Percentiles rank a stretch among this genome's conserved stretches.
Evolutionary conservation across 140 eudicot species (phyloP).

Genomic region (Erigeron philadelphicus): DNA sequence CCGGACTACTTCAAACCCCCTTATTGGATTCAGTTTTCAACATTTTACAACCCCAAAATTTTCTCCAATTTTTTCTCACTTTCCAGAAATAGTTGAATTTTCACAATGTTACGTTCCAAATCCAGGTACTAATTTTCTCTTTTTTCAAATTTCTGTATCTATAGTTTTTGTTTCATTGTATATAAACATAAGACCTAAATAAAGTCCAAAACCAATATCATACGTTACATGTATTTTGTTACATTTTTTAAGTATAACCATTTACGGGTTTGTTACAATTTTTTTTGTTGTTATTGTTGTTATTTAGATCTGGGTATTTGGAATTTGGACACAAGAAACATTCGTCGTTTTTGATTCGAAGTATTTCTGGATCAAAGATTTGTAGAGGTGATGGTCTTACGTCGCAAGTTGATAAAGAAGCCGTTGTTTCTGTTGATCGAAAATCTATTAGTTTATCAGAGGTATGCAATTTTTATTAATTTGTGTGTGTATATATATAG

Average conservation of each 20-base stretch:
- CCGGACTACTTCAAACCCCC: constrained; percentile 46
- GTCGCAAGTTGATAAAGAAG: constrained; percentile 47
- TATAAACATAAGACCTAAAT: neutral
- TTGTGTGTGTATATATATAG: no score
- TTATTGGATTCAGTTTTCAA: neutral
- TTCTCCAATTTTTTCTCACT: constrained; percentile 30
- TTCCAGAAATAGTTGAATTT: constrained; percentile 41
- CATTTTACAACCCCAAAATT: constrained; percentile 18
- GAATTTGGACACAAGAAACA: constrained; percentile 48
- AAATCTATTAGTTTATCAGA: constrained; percentile 34
- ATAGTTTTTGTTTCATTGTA: neutral
- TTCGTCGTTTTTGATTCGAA: constrained; percentile 37
- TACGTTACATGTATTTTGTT: constrained; percentile 5
- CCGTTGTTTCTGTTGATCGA: constrained; percentile 45
- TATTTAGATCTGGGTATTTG: constrained; percentile 52
- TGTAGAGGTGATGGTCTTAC: constrained; percentile 64
- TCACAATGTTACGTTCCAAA: constrained; percentile 40
- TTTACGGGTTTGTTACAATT: neutral
- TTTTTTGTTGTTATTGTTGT: constrained; percentile 6
- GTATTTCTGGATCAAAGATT: constrained; percentile 51
- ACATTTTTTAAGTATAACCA: neutral
- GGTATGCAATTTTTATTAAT: constrained; percentile 25
- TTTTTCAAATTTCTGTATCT: constrained; percentile 1
- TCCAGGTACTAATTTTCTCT: constrained; percentile 34
- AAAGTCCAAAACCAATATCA: neutral